Evolutionary conservation across 257 asterid species (phyloP), one percentile per base, ranked within the genome.

Genomic region (Coffea eugenioides): DNA sequence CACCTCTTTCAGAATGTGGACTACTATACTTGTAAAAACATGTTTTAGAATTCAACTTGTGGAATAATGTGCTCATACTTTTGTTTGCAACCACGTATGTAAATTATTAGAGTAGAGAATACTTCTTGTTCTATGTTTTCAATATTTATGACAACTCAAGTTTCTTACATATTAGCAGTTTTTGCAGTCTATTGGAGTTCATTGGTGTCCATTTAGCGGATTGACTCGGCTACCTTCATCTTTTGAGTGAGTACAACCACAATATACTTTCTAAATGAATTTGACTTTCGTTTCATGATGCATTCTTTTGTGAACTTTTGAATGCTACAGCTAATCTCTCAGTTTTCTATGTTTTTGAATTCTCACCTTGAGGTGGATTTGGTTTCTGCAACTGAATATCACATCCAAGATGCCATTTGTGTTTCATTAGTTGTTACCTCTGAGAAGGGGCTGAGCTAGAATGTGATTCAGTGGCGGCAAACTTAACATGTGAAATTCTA

Each of bases 201-300:
- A 93, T 78, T 94, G 98, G 98, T 94, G 98, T 84, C 98, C 98
- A 31, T 89, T 91, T 86, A 89, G 88, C 78, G 94, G 97, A 66
- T 79, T 90, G 81, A 83, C 97, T 61, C 91, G 97, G 82, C 85
- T 91, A 52, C 96, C 92, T 80, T 82, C 96, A 73, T 88, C 94
- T 73, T 92, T 88, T 73, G 96, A 94, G 98, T 94, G 88, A 88
- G 98, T 84, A 82, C 79, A 70, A 70, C 20, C 51, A 72, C 64
- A 18, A 56, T 20, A 56, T 56, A 51, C 79, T 74, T 67, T 65
- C 75, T 34, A 36, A 25, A 43, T 68, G 39, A 72, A 71, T 70
- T 67, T 76, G 70, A 62, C 4, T 45, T 56, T 31, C 0, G 15
- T 39, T 76, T 5, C 74, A 6, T 18, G 2, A 15, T 76, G 3